phyloP scores from a whole-genome alignment of 176 grass and related monocot species.

The Raddia guianensis region DNA sequence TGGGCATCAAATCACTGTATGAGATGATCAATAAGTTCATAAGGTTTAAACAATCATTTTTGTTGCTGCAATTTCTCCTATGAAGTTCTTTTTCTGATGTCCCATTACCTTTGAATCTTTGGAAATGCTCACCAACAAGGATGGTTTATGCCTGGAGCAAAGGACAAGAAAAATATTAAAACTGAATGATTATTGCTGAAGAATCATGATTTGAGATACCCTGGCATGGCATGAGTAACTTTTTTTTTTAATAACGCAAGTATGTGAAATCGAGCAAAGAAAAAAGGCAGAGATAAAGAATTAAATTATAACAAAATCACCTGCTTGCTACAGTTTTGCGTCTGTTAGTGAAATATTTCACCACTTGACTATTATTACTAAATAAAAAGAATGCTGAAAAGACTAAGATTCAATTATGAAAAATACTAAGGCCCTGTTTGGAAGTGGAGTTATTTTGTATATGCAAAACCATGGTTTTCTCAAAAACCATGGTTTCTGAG shows the following conservation, averaged over 20 bases:
- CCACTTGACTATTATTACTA: background rate
- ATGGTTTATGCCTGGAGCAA: constrained; percentile 78
- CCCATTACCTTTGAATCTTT: constrained; percentile 82
- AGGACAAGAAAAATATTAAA: constrained; percentile 18
- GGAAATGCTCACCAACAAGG: constrained; percentile 85
- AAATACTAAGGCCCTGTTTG: no score
- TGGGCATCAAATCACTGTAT: constrained; percentile 14
- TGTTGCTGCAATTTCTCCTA: background rate
- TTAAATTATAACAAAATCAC: background rate
- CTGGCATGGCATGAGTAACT: constrained; percentile 1
- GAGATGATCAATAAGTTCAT: background rate
- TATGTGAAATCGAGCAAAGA: constrained; percentile 3
- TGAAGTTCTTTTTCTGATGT: background rate
- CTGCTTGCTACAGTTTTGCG: background rate
- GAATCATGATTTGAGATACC: background rate
- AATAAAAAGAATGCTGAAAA: background rate
- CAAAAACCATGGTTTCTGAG: no score
- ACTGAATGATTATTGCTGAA: background rate
- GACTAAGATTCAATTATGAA: constrained; percentile 12
- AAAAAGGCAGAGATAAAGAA: constrained; percentile 3
- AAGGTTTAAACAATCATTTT: background rate
- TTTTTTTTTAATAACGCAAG: background rate
- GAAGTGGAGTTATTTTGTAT: no score
- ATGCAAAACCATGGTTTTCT: no score
- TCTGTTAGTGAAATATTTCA: background rate